Percentiles rank a stretch among this genome's conserved stretches.
phyloP scores from a whole-genome alignment of 495 filamentous ascomycete genomes.

The Oleoguttula mirabilis region DNA sequence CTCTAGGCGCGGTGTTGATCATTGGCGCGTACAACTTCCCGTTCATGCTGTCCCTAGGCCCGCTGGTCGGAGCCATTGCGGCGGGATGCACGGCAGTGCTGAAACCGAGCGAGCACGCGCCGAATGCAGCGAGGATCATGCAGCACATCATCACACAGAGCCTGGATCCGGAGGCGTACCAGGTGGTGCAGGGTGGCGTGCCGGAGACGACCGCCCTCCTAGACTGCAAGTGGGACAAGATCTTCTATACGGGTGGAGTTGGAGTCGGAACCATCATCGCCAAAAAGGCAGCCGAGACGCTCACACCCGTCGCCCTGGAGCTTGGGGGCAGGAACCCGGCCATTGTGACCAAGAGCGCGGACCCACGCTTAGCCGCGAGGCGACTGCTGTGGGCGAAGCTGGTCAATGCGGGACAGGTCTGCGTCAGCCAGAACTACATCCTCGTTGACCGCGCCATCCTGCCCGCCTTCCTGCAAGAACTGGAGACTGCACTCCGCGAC shows the following conservation, averaged over 20 bases:
- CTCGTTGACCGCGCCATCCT: slow-evolving; percentile 66
- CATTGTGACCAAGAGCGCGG: slow-evolving; percentile 69
- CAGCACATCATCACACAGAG: slow-evolving; percentile 61
- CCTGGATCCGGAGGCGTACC: slow-evolving; percentile 67
- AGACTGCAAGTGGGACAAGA: slow-evolving; percentile 89
- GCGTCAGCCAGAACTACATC: slow-evolving; percentile 80
- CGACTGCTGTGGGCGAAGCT: slow-evolving; percentile 80
- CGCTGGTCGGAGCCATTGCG: slow-evolving; percentile 78
- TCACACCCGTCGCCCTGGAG: slow-evolving; percentile 82
- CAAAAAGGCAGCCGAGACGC: slow-evolving; percentile 79
- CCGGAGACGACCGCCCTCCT: slow-evolving; percentile 71
- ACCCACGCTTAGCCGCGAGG: slow-evolving; percentile 69
- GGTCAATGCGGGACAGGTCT: slow-evolving; percentile 76
- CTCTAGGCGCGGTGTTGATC: slow-evolving; percentile 68
- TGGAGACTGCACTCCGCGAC: slow-evolving; percentile 57
- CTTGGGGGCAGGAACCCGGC: slow-evolving; percentile 86
- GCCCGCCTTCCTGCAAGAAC: slow-evolving; percentile 57
- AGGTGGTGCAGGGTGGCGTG: slow-evolving; percentile 66
- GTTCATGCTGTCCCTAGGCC: slow-evolving; percentile 62
- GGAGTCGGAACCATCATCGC: slow-evolving; percentile 76
- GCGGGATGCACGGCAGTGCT: slow-evolving; percentile 81
- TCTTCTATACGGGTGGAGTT: slow-evolving; percentile 81
- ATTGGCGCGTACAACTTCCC: slow-evolving; percentile 96
- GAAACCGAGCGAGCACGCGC: slow-evolving; percentile 78
- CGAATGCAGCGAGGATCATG: slow-evolving; percentile 61